Conservation (phyloP, 225 moss, liverwort and hornwort species). For the Asterella californica region DNA sequence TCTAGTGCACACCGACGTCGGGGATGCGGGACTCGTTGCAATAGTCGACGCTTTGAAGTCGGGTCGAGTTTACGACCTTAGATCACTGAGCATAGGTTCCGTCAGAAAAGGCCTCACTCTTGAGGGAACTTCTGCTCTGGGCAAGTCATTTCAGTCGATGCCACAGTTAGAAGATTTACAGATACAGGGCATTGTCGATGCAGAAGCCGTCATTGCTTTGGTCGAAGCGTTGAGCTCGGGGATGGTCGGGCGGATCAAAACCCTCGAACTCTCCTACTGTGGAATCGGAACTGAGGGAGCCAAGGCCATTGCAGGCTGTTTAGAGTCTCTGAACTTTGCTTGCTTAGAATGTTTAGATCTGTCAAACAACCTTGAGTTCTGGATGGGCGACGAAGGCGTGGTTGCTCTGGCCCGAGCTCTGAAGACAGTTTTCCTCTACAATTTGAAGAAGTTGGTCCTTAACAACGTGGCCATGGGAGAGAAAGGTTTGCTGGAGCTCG, state of each 20-base stretch:
- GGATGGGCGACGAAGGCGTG: conserved; percentile 3
- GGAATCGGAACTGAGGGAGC: conserved; percentile 8
- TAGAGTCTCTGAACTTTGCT: conserved; percentile 9
- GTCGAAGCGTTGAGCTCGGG: background rate
- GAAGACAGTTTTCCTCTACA: background rate
- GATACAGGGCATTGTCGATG: background rate
- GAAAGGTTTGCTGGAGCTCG: background rate
- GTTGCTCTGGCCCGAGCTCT: background rate
- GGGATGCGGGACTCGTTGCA: background rate
- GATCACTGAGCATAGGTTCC: background rate
- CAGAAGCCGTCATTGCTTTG: background rate
- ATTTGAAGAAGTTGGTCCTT: background rate
- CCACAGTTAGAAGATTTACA: background rate
- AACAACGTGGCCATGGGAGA: background rate
- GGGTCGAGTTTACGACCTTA: background rate
- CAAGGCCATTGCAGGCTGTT: background rate
- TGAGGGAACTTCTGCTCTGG: background rate
- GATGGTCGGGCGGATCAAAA: background rate
- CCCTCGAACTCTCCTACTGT: background rate
- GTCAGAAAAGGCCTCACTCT: background rate
- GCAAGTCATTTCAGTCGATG: background rate
- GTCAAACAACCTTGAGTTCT: background rate
- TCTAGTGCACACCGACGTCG: background rate
- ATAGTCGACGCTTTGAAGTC: background rate
- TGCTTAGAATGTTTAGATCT: background rate